Conservation (phyloP, 1,284 basidiomycete species). For the Rhodotorula sp. region DNA sequence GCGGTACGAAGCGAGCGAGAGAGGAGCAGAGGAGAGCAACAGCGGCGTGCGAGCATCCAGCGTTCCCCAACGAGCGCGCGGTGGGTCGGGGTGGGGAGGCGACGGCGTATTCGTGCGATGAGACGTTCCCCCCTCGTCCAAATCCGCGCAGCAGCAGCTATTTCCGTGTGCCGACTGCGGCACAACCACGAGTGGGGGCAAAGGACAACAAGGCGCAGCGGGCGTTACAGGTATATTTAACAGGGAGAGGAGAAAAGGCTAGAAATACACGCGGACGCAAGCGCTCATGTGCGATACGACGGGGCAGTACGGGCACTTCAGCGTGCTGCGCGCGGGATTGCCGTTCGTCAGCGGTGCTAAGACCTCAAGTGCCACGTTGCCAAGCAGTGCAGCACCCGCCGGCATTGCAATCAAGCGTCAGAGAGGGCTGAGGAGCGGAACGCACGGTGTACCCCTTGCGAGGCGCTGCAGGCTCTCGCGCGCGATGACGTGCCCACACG, state of each 20-base stretch:
- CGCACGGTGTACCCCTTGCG: conserved; percentile 81
- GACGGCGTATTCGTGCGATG: background rate
- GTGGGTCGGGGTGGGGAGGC: too few relatives aligned
- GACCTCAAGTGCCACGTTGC: background rate
- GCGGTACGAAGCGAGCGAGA: too few relatives aligned
- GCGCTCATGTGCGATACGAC: conserved; percentile 63
- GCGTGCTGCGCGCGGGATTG: conserved; percentile 58
- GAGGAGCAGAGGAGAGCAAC: too few relatives aligned
- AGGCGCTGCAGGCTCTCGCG: conserved; percentile 84
- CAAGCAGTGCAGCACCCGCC: too few relatives aligned
- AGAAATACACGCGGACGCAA: conserved; percentile 74
- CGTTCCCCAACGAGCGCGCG: too few relatives aligned
- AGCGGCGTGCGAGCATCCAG: background rate
- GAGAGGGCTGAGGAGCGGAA: conserved; percentile 30
- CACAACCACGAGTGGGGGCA: too few relatives aligned
- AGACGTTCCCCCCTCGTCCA: background rate
- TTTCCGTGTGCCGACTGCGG: too few relatives aligned
- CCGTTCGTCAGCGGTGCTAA: background rate
- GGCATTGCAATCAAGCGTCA: too few relatives aligned
- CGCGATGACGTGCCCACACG: conserved; percentile 90
- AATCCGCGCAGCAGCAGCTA: too few relatives aligned
- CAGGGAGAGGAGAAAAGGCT: conserved; percentile 38
- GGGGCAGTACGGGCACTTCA: conserved; percentile 91
- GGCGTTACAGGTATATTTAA: background rate
- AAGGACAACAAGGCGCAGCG: background rate